Conservation (phyloP, 2,329 filamentous ascomycete genomes). For the Parastagonospora avenae region DNA sequence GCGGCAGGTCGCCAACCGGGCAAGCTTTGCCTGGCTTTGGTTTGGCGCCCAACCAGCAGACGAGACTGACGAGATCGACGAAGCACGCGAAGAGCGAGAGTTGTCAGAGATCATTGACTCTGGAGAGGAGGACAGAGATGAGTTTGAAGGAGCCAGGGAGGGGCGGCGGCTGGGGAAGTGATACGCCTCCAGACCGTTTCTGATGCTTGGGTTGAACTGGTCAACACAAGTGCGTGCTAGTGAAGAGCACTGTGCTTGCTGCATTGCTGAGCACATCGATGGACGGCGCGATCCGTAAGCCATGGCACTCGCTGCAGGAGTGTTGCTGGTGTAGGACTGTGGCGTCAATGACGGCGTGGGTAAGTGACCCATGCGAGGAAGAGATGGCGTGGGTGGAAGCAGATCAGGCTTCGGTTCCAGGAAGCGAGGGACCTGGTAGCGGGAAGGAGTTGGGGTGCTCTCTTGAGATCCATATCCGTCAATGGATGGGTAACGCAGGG, state of each 20-base stretch:
- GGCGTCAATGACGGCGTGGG: conserved; percentile 69
- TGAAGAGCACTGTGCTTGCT: conserved; percentile 60
- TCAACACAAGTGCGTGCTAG: conserved; percentile 63
- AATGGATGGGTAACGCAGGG: conserved; percentile 28
- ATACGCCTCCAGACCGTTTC: conserved; percentile 52
- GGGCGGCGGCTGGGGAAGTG: conserved; percentile 51
- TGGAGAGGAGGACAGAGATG: conserved; percentile 61
- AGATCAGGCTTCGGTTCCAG: conserved; percentile 58
- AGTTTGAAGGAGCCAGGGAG: conserved; percentile 57
- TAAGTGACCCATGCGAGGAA: conserved; percentile 60
- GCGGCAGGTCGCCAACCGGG: conserved; percentile 59
- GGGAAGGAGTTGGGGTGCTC: conserved; percentile 50
- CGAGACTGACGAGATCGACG: conserved; percentile 60
- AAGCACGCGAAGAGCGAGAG: conserved; percentile 61
- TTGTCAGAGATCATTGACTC: conserved; percentile 68
- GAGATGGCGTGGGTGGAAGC: conserved; percentile 58
- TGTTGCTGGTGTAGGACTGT: conserved; percentile 57
- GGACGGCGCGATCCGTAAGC: conserved; percentile 56
- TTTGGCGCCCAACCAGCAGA: conserved; percentile 59
- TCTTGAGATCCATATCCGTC: conserved; percentile 46
- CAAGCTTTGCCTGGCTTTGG: conserved; percentile 54
- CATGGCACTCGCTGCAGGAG: conserved; percentile 66
- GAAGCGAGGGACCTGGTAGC: conserved; percentile 52
- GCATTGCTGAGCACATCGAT: conserved; percentile 65
- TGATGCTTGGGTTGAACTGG: conserved; percentile 49